Base-by-base conservation (phyloP, 1,284 basidiomycete genomes). In the Puccinia horiana region DNA sequence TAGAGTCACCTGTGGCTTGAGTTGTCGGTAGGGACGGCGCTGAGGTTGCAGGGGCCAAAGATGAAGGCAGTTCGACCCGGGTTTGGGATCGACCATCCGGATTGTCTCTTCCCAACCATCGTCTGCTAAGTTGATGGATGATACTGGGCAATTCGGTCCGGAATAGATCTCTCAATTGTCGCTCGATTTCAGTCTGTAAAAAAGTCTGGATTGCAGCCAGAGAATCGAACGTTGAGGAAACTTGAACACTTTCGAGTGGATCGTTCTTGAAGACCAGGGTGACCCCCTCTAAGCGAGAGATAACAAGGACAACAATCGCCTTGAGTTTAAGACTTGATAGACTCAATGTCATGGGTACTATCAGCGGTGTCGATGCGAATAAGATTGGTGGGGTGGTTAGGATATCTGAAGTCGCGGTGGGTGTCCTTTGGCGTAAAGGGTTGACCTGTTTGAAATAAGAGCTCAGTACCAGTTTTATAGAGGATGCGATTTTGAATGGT, bases 181-280 rank as follows among this genome's bases (percentile, higher is more conserved):
- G 94, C 87, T 99, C 97, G 81, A 99, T 99, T 88, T 99, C 96
- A 83, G 92, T 91, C 87, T 97, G 96, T 79, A 98, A 94, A 87
- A 96, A 98, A 81, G 94, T 95, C 86, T 98, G 94, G 81, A 99
- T 98, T 83, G 98, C 95, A 74, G 94, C 95, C 83, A 99, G 96
- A 23, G 94, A 95, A 88, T 99, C 97, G 86, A 99, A 99, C 0
- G 96, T 98, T 86, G 93, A 94, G 87, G 93, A 94, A 85, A 99
- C 98, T 86, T 98, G 94, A 79, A 99, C 95, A 85, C 95, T 95
- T 88, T 99, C 96, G 29, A 99, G 90, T 0, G 97, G 97, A 88
- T 99, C 97, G 81, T 98, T 99, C 89, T 99, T 99, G 92, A 99
- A 99, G 35, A 99, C 97, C 69, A 99, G 91, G 0, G 97, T 99